Conservation (phyloP, 257 asterid species). For the Ophiorrhiza pumila region DNA sequence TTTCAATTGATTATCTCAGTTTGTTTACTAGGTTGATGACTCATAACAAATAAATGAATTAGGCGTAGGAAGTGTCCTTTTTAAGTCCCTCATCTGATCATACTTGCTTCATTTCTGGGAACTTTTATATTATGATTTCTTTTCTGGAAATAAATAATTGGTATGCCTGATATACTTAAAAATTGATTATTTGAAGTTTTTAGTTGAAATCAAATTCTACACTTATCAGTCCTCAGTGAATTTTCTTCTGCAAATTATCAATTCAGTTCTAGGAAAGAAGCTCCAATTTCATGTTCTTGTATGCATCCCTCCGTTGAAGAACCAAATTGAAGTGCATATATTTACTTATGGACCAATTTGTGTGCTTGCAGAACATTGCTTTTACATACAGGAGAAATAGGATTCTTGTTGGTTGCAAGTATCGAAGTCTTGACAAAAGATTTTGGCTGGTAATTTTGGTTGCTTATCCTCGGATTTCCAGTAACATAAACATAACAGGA, state of each 20-base stretch:
- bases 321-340: not conserved
- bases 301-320: not conserved
- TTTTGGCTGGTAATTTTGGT: slow-evolving; percentile 69
- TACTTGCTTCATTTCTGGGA: not conserved
- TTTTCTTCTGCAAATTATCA: not conserved
- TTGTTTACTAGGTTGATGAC: not conserved
- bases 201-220: not conserved
- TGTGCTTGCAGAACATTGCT: slow-evolving; percentile 63
- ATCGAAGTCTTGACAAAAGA: slow-evolving; percentile 54
- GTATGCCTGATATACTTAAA: not conserved
- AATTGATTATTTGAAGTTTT: not conserved
- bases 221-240: not conserved
- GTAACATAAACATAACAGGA: not conserved
- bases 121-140: not conserved
- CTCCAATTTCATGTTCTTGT: not conserved
- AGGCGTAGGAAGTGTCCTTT: not conserved
- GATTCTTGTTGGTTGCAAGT: slow-evolving; percentile 67
- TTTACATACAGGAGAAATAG: slow-evolving; percentile 62
- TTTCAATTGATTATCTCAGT: not conserved
- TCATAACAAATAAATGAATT: not conserved
- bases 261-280: not conserved
- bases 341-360: slow-evolving; percentile 14
- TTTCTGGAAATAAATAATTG: not conserved
- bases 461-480: not conserved
- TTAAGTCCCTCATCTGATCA: not conserved